Evolutionary conservation across 306 rosid species (phyloP).

Genomic region (Fagus sylvatica): DNA sequence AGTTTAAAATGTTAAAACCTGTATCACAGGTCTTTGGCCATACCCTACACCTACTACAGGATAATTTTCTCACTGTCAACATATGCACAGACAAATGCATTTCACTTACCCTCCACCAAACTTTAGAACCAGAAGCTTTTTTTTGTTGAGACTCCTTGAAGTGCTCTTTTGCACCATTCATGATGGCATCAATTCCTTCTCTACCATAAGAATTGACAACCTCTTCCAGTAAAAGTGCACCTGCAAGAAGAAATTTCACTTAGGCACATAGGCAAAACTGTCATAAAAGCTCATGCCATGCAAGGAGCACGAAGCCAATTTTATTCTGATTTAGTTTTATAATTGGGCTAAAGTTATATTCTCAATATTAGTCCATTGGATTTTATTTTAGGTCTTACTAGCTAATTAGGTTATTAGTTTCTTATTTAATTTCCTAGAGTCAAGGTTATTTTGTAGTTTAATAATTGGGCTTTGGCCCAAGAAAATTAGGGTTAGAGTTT

Average conservation of each 20-base stretch:
- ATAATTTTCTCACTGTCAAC: constrained; percentile 12
- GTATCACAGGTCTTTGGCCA: constrained; percentile 9
- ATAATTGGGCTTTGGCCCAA: too few relatives aligned
- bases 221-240: constrained; percentile 86
- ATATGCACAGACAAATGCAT: constrained; percentile 2
- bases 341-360: too few relatives aligned
- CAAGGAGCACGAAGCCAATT: not conserved
- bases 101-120: constrained; percentile 88
- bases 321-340: too few relatives aligned
- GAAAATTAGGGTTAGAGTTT: too few relatives aligned
- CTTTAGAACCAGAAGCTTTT: constrained; percentile 60
- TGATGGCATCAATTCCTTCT: constrained; percentile 67
- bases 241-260: constrained; percentile 44
- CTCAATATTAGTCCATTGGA: too few relatives aligned
- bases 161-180: constrained; percentile 62
- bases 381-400: too few relatives aligned
- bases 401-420: too few relatives aligned
- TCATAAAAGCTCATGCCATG: not conserved
- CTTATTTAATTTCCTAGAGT: too few relatives aligned
- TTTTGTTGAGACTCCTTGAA: constrained; percentile 66
- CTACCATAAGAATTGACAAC: constrained; percentile 54
- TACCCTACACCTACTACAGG: constrained; percentile 7
- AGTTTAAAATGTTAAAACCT: not conserved
- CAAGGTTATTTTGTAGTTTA: too few relatives aligned
- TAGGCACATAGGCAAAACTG: not conserved